Base-by-base conservation (phyloP, 495 filamentous ascomycete species). In the Talaromyces adpressus region DNA sequence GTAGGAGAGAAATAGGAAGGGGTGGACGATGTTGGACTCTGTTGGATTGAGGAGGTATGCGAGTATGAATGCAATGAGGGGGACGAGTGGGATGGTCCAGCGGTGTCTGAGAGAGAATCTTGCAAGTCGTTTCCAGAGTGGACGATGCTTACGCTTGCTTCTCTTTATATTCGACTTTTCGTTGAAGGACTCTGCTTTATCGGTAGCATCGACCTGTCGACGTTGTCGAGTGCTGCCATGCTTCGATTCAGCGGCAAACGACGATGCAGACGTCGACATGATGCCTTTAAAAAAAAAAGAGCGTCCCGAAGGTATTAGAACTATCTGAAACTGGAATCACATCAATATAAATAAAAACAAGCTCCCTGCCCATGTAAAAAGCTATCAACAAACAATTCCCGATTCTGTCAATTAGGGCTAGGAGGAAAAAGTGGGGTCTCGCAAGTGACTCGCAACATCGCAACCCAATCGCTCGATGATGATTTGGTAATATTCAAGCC, bases 1-100 rank as follows among this genome's bases (percentile, higher is more conserved):
- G 75, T 97, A 97, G 54, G 93, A 94, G 49, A 97, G 89, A 82
- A 94, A 95, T 71, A 97, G 81, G 70, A 90, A 91, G 68, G 77
- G 77, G 74, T 89, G 80, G 59, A 96, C 66, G 22, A 89, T 87
- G 73, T 96, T 96, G 39, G 82, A 80, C 49, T 87, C 78, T 66
- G 82, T 84, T 12, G 92, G 93, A 67, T 92, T 87, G 68, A 90
- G 61, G 64, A 83, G 81, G 73, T 89, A 96, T 30, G 86, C 71
- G 22, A 77, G 68, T 59, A 89, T 67, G 65, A 89, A 75, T 64
- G 83, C 66, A 61, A 81, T 27, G 51, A 91, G 70, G 51, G 92
- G 73, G 61, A 88, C 72, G 7, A 93, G 78, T 7, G 93, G 92
- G 57, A 86, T 82, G 58, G 89, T 77, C 86, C 86, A 89, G n/a